Evolutionary conservation across 2,329 filamentous ascomycete species (phyloP), one percentile per base, ranked within the genome.

Genomic region (Colletotrichum sublineola): DNA sequence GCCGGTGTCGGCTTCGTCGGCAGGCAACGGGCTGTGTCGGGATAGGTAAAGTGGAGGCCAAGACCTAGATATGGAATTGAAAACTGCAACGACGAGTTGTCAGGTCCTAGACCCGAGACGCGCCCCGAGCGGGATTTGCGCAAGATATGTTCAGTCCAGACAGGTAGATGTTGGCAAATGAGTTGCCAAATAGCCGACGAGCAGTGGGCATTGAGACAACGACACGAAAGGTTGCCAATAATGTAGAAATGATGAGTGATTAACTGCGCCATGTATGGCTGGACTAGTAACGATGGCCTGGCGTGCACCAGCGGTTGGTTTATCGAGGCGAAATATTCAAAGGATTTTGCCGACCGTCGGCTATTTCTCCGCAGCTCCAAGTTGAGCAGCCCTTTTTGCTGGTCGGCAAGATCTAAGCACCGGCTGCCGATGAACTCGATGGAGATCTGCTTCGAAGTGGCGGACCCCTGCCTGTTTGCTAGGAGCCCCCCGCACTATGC

Each of bases 261-360:
- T 31, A 46, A 40, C 14, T 9, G 48, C n/a, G n/a, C 38, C 33
- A 24, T 42, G 18, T 9, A 12, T 36, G 42, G 42, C 36, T 33
- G n/a, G 36, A 24, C 15, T 31, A 24, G 40, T 40, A 63, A 33
- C 36, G 15, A 40, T 29, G 31, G 36, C 24, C 11, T 55, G 31
- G 52, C 29, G 24, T 40, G 60, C 6, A 50, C 29, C 44, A 38
- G 29, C n/a, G 11, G n/a, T 38, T 24, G 58, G 50, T 58, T 69
- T 53, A 55, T 69, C 62, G 48, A 44, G 33, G 63, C 12, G 36
- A 53, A 53, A 65, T 42, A 33, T 14, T 31, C 40, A 12, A 46
- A 33, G 40, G 31, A n/a, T 40, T 66, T 60, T 71, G 65, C 69
- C 69, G 65, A 71, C 65, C 53, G 31, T 69, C 69, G 69, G 69